Base-by-base conservation (phyloP, 1,284 basidiomycete species). In the Athelia psychrophila region DNA sequence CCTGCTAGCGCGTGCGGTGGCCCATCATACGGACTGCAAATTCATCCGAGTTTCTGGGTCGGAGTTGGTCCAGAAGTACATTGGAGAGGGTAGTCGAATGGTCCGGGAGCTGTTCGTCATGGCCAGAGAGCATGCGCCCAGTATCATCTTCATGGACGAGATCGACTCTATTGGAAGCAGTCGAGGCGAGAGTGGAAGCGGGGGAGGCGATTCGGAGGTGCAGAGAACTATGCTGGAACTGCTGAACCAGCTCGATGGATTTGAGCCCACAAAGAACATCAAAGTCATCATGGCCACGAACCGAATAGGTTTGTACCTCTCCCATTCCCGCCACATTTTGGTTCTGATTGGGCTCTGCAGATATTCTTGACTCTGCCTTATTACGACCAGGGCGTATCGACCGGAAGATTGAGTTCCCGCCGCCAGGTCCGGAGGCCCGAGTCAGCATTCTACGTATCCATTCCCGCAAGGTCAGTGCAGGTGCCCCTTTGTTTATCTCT, bases 231-330 rank as follows among this genome's bases (percentile, higher is more conserved):
- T 98, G 96, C 75, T 98, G 70, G 96, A 99, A 74, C 70, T 97
- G 66, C 75, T 98, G 63, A 98, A 98, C 71, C 96, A 98, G 75
- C 75, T 99, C 52, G 96, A 99, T 65, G 96, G 96, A 12, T 99
- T 99, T 70, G 96, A 98, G 75, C 83, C 93, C 44, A 93, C 94
- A 40, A 96, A 98, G 79, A 98, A 98, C 70, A 98, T 98, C 80
- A 98, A 99, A 78, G 91, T 98, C 63, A 97, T 98, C 75, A 98
- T 98, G 95, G 95, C 95, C 32, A 98, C 95, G 51, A 98, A 98
- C 74, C 91, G 95, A 64, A 98, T 98, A 75, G 93, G 88, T 88
- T 8, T 51, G 27, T 30, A 20, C 8, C 32, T 44, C 44, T 45
- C 13, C 19, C 44, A 30, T 36, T 15, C 44, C 3, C 45, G 47